phyloP scores from a whole-genome alignment of 2,329 filamentous ascomycete species.

The Endothia cerciana region DNA sequence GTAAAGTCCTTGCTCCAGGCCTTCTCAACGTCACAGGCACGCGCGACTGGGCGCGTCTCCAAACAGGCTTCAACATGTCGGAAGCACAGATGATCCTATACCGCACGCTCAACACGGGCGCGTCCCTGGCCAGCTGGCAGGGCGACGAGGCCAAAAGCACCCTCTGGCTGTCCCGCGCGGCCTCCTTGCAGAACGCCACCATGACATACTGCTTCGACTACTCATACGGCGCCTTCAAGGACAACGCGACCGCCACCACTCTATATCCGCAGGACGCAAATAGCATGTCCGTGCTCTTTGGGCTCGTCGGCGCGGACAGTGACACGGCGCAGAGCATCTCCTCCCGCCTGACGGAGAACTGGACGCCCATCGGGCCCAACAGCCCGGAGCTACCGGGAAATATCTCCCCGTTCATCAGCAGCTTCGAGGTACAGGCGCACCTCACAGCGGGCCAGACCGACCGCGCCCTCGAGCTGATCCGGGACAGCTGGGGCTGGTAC shows the following conservation, averaged over 20 bases:
- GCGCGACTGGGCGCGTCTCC: conserved; percentile 55
- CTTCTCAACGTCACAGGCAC: conserved; percentile 54
- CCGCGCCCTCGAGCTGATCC: conserved; percentile 60
- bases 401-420: conserved; percentile 61
- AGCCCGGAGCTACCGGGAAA: conserved; percentile 61
- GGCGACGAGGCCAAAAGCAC: conserved; percentile 38
- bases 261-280: conserved; percentile 66
- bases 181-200: conserved; percentile 48
- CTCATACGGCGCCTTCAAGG: conserved; percentile 53
- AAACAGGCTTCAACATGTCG: conserved; percentile 53
- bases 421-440: conserved; percentile 63
- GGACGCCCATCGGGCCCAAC: conserved; percentile 59
- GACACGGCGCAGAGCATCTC: conserved; percentile 46
- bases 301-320: conserved; percentile 43
- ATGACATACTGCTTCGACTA: conserved; percentile 54
- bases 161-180: conserved; percentile 46
- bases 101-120: conserved; percentile 56
- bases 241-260: conserved; percentile 53
- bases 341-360: conserved; percentile 51
- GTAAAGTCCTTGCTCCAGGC: conserved; percentile 38
- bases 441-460: conserved; percentile 49
- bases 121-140: conserved; percentile 53
- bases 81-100: conserved; percentile 59
- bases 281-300: conserved; percentile 56
- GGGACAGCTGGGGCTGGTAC: conserved; percentile 64